Evolutionary conservation across 2,329 filamentous ascomycete species (phyloP), one percentile per base, ranked within the genome.

Genomic region (Cladosporium sp.): DNA sequence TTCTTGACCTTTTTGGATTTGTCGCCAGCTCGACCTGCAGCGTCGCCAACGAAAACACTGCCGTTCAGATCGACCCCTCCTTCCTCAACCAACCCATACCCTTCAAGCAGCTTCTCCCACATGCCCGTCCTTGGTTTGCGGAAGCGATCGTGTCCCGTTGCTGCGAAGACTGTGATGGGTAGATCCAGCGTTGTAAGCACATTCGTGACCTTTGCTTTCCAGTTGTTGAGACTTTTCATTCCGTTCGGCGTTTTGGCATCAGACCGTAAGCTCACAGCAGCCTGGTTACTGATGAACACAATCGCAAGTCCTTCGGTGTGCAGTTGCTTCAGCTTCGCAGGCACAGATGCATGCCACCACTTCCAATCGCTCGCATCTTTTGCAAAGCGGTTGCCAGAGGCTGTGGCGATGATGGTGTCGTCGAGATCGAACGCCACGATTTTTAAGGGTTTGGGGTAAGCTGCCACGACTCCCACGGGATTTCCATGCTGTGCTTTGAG

Each of bases 21-120:
- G 46, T 74, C 71, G 13, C 74, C 73, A 69, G 68, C 43, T 51
- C 51, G 28, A 36, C 59, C 23, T 74, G 74, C 87, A 58, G 95
- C 95, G 80, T 99, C 95, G 53, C 95, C 95, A 53, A 99, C 88
- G 75, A 97, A 97, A 68, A 97, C 82, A 26, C 91, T 96, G 3
- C 83, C 80, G 18, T 85, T 79, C 36, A 91, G 76, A 75, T 97
- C 90, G n/a, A 96, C 78, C 18, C 85, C 83, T 1, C 80, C 80
- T 5, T 74, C 74, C 60, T 81, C 80, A 53, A 85, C 78, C 1
- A 85, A 74, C 36, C 80, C 77, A 65, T 80, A 78, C 69, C 86
- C 83, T 28, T 81, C 76, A 7, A 89, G 74, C 67, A 91, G 79
- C 73, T 89, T 85, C 30, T 84, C 82, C 94, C 95, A 99, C 91